phyloP scores from a whole-genome alignment of 2,329 filamentous ascomycete species.

The Pyrenophora seminiperda region DNA sequence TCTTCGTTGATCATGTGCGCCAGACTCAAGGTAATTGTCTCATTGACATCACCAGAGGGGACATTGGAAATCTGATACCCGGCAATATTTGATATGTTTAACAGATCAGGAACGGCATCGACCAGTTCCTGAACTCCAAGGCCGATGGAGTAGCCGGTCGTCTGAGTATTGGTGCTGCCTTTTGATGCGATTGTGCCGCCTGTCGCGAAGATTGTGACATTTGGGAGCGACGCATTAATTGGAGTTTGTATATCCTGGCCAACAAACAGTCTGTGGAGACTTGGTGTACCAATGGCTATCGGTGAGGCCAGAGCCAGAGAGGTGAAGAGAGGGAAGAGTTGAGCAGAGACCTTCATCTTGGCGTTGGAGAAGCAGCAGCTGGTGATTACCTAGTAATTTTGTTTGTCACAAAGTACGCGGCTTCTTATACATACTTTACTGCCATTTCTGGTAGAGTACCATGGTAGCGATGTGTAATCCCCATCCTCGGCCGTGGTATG shows the following conservation, averaged over 20 bases:
- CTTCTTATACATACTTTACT: constrained; percentile 12
- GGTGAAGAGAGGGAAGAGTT: constrained; percentile 29
- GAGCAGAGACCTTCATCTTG: constrained; percentile 31
- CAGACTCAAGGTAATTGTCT: constrained; percentile 56
- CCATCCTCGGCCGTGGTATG: constrained; percentile 4
- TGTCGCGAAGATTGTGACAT: constrained; percentile 63
- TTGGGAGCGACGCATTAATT: constrained; percentile 57
- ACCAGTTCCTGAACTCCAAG: constrained; percentile 60
- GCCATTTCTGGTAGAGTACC: neutral
- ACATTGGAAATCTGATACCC: constrained; percentile 54
- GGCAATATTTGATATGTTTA: constrained; percentile 60
- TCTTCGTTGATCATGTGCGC: constrained; percentile 57
- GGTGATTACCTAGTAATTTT: neutral
- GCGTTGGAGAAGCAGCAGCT: neutral
- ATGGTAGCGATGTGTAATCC: constrained; percentile 2
- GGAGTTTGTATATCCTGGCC: constrained; percentile 41
- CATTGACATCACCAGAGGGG: constrained; percentile 50
- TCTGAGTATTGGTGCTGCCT: constrained; percentile 57
- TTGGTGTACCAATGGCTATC: constrained; percentile 22
- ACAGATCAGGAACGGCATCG: constrained; percentile 60
- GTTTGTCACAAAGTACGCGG: neutral
- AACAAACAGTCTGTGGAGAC: constrained; percentile 29
- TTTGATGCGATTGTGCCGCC: constrained; percentile 65
- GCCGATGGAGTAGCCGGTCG: constrained; percentile 60
- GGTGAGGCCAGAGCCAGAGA: constrained; percentile 29